phyloP scores from a whole-genome alignment of 306 rosid species.

The Myrica gale region DNA sequence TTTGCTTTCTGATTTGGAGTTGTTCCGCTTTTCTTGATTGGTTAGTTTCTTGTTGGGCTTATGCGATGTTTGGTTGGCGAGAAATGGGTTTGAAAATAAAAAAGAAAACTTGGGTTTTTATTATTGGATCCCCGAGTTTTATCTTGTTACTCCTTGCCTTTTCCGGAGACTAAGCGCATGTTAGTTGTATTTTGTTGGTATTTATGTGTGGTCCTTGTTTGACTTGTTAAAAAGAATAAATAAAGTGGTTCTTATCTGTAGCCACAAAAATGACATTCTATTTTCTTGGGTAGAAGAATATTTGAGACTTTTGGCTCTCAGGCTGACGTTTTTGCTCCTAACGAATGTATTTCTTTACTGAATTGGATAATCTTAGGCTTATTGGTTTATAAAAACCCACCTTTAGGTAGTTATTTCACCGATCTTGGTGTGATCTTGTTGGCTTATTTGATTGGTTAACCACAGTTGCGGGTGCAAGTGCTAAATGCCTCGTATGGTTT shows the following conservation, averaged over 20 bases:
- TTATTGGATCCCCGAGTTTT: background rate
- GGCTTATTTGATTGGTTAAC: background rate
- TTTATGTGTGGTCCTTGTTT: background rate
- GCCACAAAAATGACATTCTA: background rate
- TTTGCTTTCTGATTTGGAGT: background rate
- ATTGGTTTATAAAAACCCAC: background rate
- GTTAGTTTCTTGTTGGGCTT: background rate
- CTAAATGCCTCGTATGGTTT: background rate
- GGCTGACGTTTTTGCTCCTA: background rate
- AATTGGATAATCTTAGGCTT: background rate
- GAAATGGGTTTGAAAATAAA: background rate
- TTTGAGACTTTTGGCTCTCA: background rate
- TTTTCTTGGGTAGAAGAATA: background rate
- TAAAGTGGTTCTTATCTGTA: background rate
- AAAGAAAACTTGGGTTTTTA: background rate
- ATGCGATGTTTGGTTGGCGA: background rate
- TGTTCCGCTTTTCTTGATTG: constrained; percentile 2
- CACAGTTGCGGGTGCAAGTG: background rate
- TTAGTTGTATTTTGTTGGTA: background rate
- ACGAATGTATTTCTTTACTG: background rate
- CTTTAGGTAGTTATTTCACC: background rate
- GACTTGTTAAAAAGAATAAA: background rate
- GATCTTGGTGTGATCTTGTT: background rate
- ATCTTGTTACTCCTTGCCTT: background rate
- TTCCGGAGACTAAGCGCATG: background rate